Percentiles rank a stretch among this genome's conserved stretches.
These are phyloP conservation scores for Botrytis pseudocinerea DNA, from an alignment of 2,329 filamentous ascomycete genomes.

Conservation along the genomic window DNA sequence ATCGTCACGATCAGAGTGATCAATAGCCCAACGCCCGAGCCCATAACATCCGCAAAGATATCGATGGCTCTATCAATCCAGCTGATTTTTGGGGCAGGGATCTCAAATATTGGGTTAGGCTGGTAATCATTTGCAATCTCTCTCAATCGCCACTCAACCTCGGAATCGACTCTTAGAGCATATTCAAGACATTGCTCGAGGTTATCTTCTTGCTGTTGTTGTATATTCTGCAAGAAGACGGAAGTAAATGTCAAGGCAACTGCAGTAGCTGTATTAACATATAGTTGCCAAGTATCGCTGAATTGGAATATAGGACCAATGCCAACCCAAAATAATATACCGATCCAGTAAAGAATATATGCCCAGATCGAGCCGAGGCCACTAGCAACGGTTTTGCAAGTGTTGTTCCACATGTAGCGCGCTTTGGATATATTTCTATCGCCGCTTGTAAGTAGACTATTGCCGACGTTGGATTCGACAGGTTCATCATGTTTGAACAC, in stretches of 20 bases:
- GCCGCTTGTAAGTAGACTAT: not conserved
- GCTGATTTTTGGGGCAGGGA: not conserved
- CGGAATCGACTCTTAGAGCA: conserved; percentile 41
- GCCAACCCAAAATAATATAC: conserved; percentile 29
- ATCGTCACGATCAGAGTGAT: not conserved
- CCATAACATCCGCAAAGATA: not conserved
- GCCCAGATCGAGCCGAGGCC: conserved; percentile 27
- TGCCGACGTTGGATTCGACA: not conserved
- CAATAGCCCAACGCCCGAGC: not conserved
- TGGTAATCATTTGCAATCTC: conserved; percentile 39
- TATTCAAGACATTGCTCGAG: conserved; percentile 38
- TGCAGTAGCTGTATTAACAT: conserved; percentile 48
- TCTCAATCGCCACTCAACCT: conserved; percentile 41
- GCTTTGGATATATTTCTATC: not conserved
- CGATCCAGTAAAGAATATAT: conserved; percentile 26
- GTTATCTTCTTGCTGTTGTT: conserved; percentile 42
- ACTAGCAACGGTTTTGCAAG: conserved; percentile 18
- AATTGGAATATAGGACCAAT: conserved; percentile 27
- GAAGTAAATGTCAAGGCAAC: conserved; percentile 46
- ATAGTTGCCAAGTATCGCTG: conserved; percentile 29
- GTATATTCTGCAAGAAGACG: conserved; percentile 44
- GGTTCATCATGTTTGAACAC: not conserved
- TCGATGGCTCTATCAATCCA: not conserved
- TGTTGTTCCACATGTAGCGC: not conserved
- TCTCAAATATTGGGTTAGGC: conserved; percentile 36